These are phyloP conservation scores for Taphrina populina DNA, from an alignment of 1,139 yeast species.

Conservation along the genomic window DNA sequence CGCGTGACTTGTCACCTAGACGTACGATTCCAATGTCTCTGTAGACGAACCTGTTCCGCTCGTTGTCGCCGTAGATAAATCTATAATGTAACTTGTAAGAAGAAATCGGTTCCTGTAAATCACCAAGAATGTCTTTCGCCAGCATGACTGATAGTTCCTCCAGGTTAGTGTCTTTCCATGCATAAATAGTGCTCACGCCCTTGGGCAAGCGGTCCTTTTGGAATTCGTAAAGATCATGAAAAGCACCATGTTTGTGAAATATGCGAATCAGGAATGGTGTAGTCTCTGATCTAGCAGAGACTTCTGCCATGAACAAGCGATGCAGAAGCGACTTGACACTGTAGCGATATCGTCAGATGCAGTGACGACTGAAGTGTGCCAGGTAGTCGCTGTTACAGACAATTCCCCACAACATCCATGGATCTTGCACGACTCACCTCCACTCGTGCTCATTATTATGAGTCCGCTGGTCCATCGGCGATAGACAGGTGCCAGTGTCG, in stretches of 20 bases:
- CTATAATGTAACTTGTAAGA: slow-evolving; percentile 5
- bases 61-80: slow-evolving; percentile 6
- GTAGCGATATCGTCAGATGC: too few species aligned
- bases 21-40: slow-evolving; percentile 13
- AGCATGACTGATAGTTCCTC: slow-evolving; percentile 16
- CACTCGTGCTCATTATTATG: too few species aligned
- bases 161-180: slow-evolving; percentile 21
- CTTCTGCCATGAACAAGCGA: too few species aligned
- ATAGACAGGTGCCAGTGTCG: too few species aligned
- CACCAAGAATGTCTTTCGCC: background rate
- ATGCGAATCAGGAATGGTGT: slow-evolving; percentile 24
- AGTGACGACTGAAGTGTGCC: too few species aligned
- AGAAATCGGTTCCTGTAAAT: background rate
- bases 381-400: too few species aligned
- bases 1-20: background rate
- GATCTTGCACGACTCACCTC: too few species aligned
- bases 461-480: too few species aligned
- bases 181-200: slow-evolving; percentile 1
- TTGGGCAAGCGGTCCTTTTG: slow-evolving; percentile 1
- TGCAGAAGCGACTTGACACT: too few species aligned
- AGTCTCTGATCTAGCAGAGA: too few species aligned
- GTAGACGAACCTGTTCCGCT: background rate
- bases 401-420: too few species aligned
- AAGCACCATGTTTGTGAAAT: slow-evolving; percentile 17
- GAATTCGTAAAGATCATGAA: slow-evolving; percentile 17